phyloP scores from a whole-genome alignment of 129 eudicot species.

The Helianthus tuberosus region DNA sequence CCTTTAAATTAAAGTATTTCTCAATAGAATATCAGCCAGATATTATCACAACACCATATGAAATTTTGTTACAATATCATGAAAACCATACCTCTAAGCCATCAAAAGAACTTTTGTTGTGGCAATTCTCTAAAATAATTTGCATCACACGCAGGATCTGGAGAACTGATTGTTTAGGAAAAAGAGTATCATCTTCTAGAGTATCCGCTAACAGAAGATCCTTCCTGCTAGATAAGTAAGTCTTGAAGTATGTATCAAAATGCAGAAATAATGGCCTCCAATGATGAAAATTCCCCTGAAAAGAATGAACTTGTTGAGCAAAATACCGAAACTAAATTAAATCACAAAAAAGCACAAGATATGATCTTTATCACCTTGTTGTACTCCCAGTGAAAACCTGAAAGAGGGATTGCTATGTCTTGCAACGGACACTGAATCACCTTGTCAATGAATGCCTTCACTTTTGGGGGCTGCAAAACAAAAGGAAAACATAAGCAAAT shows the following conservation, averaged over 20 bases:
- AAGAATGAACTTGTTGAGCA: constrained; percentile 27
- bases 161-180: constrained; percentile 83
- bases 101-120: constrained; percentile 82
- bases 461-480: constrained; percentile 74
- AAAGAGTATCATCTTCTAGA: constrained; percentile 56
- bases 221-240: constrained; percentile 70
- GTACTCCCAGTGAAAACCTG: constrained; percentile 95
- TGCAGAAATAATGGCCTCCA: constrained; percentile 98
- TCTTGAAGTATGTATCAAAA: constrained; percentile 89
- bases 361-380: constrained; percentile 61
- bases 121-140: constrained; percentile 89
- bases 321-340: neutral
- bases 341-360: neutral
- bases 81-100: constrained; percentile 80
- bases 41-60: neutral
- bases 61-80: neutral
- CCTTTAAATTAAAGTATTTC: neutral
- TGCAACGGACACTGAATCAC: constrained; percentile 92
- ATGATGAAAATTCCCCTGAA: constrained; percentile 97
- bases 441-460: constrained; percentile 86
- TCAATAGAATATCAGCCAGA: neutral
- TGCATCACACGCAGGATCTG: constrained; percentile 93
- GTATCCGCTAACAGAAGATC: constrained; percentile 79
- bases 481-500: constrained; percentile 8
- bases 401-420: constrained; percentile 91